phyloP scores from a whole-genome alignment of 2,329 filamentous ascomycete genomes.

The Colletotrichum horii region DNA sequence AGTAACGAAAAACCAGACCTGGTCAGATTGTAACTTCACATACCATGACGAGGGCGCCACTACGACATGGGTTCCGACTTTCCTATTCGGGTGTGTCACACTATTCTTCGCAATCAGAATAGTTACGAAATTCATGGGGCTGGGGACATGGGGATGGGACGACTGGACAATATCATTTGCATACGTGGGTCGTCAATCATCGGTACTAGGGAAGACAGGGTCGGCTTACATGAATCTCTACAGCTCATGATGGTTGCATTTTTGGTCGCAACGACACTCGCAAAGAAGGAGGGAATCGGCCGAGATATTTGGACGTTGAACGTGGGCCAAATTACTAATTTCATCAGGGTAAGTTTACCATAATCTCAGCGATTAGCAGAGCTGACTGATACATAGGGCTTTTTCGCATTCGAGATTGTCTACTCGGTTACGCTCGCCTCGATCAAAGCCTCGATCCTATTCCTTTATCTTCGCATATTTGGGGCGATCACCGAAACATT shows the following conservation, averaged over 20 bases:
- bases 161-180: conserved; percentile 7
- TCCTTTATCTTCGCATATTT: conserved; percentile 42
- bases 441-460: conserved; percentile 39
- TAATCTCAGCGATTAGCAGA: not conserved
- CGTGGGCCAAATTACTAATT: not conserved
- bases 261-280: not conserved
- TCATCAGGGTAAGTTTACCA: not conserved
- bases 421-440: conserved; percentile 38
- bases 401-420: conserved; percentile 12
- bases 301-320: conserved; percentile 9
- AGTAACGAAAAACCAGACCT: conserved; percentile 13
- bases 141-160: conserved; percentile 9
- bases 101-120: not conserved
- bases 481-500: conserved; percentile 31
- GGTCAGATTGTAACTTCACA: not conserved
- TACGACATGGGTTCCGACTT: not conserved
- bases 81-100: not conserved
- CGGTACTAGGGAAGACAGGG: not conserved
- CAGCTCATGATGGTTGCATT: conserved; percentile 14
- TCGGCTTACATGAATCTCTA: fast-evolving
- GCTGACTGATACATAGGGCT: not conserved
- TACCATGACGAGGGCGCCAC: conserved; percentile 1
- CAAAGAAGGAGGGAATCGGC: not conserved
- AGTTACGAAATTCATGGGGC: not conserved
- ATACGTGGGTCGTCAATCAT: not conserved